Evolutionary conservation across 2,329 filamentous ascomycete species (phyloP).

Genomic region (Cercospora canescens): DNA sequence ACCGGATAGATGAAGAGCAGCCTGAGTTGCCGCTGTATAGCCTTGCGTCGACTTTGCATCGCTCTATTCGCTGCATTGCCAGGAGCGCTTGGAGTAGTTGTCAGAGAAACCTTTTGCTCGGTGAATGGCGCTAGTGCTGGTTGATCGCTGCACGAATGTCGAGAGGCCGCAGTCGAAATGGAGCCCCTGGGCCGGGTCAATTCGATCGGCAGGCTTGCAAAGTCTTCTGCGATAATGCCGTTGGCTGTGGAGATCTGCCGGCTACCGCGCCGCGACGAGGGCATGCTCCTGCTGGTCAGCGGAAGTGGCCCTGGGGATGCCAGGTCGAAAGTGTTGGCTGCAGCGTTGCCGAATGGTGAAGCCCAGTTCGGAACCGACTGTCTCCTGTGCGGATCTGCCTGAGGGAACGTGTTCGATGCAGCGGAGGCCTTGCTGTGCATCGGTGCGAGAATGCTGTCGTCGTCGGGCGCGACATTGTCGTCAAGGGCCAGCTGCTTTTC

Average conservation of each 20-base stretch:
- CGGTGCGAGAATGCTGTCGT: constrained; percentile 11
- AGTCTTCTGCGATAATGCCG: constrained; percentile 28
- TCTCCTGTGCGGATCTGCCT: constrained; percentile 15
- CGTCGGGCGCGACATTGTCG: constrained; percentile 29
- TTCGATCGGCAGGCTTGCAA: constrained; percentile 20
- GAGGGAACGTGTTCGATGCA: constrained; percentile 1
- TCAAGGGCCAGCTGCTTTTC: constrained; percentile 19
- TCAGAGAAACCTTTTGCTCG: constrained; percentile 21
- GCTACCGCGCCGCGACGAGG: constrained; percentile 32
- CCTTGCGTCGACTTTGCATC: constrained; percentile 20
- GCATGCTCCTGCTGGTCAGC: constrained; percentile 20
- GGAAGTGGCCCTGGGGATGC: constrained; percentile 5
- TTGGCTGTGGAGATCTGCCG: constrained; percentile 22
- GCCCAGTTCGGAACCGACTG: constrained; percentile 27
- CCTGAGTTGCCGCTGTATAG: constrained; percentile 58
- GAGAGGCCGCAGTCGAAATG: constrained; percentile 24
- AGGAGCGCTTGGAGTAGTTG: background rate
- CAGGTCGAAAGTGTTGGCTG: constrained; percentile 1
- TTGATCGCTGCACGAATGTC: constrained; percentile 20
- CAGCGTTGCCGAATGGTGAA: constrained; percentile 18
- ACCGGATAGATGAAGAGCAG: constrained; percentile 75
- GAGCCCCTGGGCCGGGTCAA: constrained; percentile 23
- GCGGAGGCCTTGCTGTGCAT: background rate
- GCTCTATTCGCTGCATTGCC: constrained; percentile 20
- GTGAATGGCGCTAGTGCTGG: constrained; percentile 26